These are phyloP conservation scores for Cystobasidium tubakii DNA, from an alignment of 768 basidiomycete species.

Conservation along the genomic window DNA sequence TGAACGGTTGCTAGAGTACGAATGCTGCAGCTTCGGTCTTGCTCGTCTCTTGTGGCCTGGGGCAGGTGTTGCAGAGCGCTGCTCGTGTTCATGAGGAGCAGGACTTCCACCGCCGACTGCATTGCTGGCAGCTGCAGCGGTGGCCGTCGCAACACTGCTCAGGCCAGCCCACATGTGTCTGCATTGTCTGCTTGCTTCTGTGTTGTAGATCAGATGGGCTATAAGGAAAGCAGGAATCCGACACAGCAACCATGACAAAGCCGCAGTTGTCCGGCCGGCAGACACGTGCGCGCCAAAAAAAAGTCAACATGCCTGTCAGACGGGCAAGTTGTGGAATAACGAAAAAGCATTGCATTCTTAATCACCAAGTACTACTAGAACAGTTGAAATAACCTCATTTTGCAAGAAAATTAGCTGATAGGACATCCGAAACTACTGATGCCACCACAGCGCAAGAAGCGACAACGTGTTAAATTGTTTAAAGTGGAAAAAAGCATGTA, in stretches of 20 bases:
- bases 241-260: background rate
- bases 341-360: background rate
- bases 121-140: background rate
- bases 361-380: background rate
- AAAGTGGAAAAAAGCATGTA: background rate
- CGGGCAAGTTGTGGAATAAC: too few relatives aligned
- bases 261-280: background rate
- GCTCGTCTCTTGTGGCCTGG: constrained; percentile 1
- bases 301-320: too few relatives aligned
- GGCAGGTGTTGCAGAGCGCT: background rate
- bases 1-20: background rate
- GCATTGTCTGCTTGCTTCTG: background rate
- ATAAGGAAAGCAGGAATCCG: background rate
- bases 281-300: background rate
- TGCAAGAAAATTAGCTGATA: background rate
- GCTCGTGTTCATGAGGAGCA: background rate
- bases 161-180: constrained; percentile 17
- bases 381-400: background rate
- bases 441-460: background rate
- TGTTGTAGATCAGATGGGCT: background rate
- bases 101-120: background rate
- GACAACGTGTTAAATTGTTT: background rate
- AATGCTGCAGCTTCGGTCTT: background rate
- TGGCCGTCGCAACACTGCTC: constrained; percentile 6
- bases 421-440: background rate